Evolutionary conservation across 306 rosid species (phyloP).

Genomic region (Ormosia semicastrata): DNA sequence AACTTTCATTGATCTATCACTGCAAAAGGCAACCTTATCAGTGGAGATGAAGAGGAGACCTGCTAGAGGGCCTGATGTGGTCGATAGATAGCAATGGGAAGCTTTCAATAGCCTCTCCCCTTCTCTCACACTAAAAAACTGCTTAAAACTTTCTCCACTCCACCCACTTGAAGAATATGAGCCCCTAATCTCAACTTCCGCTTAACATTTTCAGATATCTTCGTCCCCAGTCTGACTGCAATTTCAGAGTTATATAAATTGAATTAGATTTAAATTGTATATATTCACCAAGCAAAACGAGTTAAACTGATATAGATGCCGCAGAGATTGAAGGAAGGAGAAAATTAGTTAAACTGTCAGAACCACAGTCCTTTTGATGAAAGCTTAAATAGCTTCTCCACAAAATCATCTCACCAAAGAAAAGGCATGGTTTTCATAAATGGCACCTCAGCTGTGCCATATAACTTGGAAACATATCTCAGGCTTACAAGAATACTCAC

Average conservation of each 20-base stretch:
- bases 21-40: slow-evolving; percentile 68
- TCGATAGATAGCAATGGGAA: slow-evolving; percentile 63
- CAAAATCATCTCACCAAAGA: neutral
- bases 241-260: neutral
- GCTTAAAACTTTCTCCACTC: slow-evolving; percentile 53
- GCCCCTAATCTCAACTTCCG: slow-evolving; percentile 67
- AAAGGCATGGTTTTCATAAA: neutral
- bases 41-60: slow-evolving; percentile 76
- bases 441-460: neutral
- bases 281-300: neutral
- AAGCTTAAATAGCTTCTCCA: neutral
- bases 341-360: neutral
- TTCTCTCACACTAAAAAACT: slow-evolving; percentile 40
- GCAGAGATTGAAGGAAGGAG: neutral
- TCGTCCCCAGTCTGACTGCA: slow-evolving; percentile 46
- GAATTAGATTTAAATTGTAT: neutral
- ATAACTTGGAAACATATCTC: neutral
- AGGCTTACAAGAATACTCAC: neutral
- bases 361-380: neutral
- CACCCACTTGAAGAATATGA: slow-evolving; percentile 54
- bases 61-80: slow-evolving; percentile 76
- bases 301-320: neutral
- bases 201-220: slow-evolving; percentile 61
- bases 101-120: slow-evolving; percentile 61
- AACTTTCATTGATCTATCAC: slow-evolving; percentile 61